Conservation (phyloP, 345 rosid genomes). For the Erodium maritimum region DNA sequence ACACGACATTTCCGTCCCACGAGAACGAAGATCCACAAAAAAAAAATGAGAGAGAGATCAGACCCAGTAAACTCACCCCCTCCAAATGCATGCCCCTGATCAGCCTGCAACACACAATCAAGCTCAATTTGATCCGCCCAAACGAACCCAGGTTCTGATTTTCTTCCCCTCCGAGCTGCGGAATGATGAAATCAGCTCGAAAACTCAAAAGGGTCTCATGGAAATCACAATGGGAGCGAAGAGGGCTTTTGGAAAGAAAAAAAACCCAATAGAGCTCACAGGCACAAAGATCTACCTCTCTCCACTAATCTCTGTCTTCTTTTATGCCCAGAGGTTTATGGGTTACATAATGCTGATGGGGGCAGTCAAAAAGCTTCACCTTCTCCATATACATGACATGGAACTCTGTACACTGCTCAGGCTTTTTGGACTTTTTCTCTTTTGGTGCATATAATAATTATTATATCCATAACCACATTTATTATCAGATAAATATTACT, state of each 20-base stretch:
- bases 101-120: background rate
- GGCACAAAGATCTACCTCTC: conserved; percentile 8
- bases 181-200: background rate
- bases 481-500: background rate
- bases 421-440: background rate
- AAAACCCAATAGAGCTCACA: conserved; percentile 11
- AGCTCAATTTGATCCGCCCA: background rate
- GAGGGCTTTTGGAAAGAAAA: conserved; percentile 5
- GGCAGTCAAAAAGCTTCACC: background rate
- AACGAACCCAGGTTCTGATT: background rate
- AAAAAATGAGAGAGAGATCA: too few relatives aligned
- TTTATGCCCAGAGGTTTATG: background rate
- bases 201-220: background rate
- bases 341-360: background rate
- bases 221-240: background rate
- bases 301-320: background rate
- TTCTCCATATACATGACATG: background rate
- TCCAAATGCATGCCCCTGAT: background rate
- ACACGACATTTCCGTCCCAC: background rate
- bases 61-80: background rate
- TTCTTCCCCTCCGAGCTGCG: background rate
- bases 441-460: background rate
- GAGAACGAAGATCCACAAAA: background rate
- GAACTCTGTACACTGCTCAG: background rate
- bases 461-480: background rate